Evolutionary conservation across 1,284 basidiomycete genomes (phyloP).

Genomic region (Uromyces viciae-fabae): DNA sequence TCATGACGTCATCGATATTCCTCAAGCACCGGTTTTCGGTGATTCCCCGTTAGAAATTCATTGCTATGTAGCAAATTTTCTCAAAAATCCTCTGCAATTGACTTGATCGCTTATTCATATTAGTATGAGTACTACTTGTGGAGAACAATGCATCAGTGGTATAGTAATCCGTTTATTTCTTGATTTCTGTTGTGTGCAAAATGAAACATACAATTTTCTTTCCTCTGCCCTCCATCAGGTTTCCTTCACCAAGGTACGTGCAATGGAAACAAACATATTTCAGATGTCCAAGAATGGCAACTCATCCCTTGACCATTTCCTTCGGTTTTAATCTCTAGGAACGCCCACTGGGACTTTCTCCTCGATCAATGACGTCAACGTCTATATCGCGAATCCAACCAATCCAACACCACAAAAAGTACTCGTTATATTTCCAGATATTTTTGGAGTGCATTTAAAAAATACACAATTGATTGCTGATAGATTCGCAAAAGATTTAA

Average conservation of each 20-base stretch:
- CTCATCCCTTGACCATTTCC: neutral
- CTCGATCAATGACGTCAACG: constrained; percentile 3
- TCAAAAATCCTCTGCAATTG: too few relatives aligned
- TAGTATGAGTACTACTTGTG: too few relatives aligned
- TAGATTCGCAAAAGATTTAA: constrained; percentile 23
- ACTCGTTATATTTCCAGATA: constrained; percentile 35
- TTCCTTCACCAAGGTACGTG: constrained; percentile 20
- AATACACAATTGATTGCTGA: constrained; percentile 29
- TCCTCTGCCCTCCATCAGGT: neutral
- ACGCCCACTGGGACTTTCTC: constrained; percentile 5
- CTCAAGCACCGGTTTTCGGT: too few relatives aligned
- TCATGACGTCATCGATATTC: too few relatives aligned
- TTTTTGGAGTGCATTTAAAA: constrained; percentile 20
- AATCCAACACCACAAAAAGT: constrained; percentile 21
- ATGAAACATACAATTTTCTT: too few relatives aligned
- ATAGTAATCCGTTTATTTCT: too few relatives aligned
- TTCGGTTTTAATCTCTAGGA: neutral
- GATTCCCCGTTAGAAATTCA: too few relatives aligned
- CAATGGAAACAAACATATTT: neutral
- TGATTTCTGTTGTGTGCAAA: too few relatives aligned
- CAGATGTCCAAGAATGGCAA: neutral
- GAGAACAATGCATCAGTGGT: constrained; percentile 15
- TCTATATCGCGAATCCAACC: constrained; percentile 31
- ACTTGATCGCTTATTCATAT: too few relatives aligned
- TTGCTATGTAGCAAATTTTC: too few relatives aligned